Conservation (phyloP, 1,139 yeast species). For the Zhuliangozyma parablackwelliae region DNA sequence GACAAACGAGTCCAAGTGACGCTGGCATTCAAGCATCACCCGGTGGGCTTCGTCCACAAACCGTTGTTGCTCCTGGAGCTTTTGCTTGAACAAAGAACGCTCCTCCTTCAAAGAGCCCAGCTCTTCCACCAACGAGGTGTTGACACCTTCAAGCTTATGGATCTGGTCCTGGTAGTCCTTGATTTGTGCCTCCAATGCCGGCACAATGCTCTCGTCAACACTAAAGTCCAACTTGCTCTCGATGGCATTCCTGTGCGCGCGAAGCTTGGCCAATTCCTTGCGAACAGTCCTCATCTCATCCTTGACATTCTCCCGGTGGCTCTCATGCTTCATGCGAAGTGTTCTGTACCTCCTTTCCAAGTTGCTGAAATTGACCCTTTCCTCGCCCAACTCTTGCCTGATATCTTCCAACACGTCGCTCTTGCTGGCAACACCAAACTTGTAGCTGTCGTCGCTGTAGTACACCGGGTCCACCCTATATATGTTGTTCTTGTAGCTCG, state of each 20-base stretch:
- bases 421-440: constrained; percentile 22
- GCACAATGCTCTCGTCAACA: constrained; percentile 31
- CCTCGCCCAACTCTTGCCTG: constrained; percentile 12
- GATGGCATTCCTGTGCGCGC: constrained; percentile 15
- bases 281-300: constrained; percentile 13
- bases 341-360: constrained; percentile 15
- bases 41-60: constrained; percentile 7
- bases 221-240: constrained; percentile 31
- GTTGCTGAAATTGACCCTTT: constrained; percentile 12
- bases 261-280: constrained; percentile 15
- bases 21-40: constrained; percentile 8
- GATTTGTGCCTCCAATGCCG: constrained; percentile 26
- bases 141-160: constrained; percentile 22
- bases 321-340: constrained; percentile 12
- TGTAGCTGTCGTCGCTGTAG: constrained; percentile 27
- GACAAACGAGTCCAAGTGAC: constrained; percentile 1
- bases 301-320: constrained; percentile 10
- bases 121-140: constrained; percentile 25
- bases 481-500: constrained; percentile 33
- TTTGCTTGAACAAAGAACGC: constrained; percentile 2
- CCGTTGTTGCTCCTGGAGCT: constrained; percentile 2
- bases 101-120: too few species aligned
- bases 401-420: constrained; percentile 17
- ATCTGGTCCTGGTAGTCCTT: constrained; percentile 26
- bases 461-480: constrained; percentile 59